Conservation (phyloP, 345 rosid species). For the Crucihimalaya himalaica region DNA sequence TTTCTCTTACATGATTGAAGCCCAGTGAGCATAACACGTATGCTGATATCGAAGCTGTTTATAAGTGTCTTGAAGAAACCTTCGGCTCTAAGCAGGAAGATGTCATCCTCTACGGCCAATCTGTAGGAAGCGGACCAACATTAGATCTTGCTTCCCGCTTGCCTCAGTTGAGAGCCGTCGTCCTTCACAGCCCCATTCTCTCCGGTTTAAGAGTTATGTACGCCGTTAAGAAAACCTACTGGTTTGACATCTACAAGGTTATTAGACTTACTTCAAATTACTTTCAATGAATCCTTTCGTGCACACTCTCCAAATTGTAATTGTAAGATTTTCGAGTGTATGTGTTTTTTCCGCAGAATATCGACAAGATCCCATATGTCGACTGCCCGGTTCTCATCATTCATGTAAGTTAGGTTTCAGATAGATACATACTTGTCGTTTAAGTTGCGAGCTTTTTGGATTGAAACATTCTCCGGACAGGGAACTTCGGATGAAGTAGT, state of each 20-base stretch:
- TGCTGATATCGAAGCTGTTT: slow-evolving; percentile 93
- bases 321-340: neutral
- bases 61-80: slow-evolving; percentile 87
- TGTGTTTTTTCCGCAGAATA: slow-evolving; percentile 69
- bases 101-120: slow-evolving; percentile 90
- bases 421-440: neutral
- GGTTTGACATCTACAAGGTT: slow-evolving; percentile 99
- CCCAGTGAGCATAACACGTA: slow-evolving; percentile 97
- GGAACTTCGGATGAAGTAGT: slow-evolving; percentile 97
- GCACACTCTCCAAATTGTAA: neutral
- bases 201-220: slow-evolving; percentile 98
- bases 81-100: slow-evolving; percentile 85
- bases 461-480: slow-evolving; percentile 31
- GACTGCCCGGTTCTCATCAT: slow-evolving; percentile 89
- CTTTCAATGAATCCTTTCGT: neutral
- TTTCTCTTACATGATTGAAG: slow-evolving; percentile 44
- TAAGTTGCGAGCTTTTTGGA: neutral
- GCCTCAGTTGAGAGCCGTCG: slow-evolving; percentile 75
- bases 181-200: slow-evolving; percentile 92
- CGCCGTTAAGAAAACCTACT: slow-evolving; percentile 88
- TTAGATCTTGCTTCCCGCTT: slow-evolving; percentile 81
- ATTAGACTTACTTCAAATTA: neutral
- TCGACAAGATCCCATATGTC: slow-evolving; percentile 92
- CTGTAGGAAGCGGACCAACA: slow-evolving; percentile 98
- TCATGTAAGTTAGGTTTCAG: slow-evolving; percentile 64